Conservation (phyloP, 345 rosid genomes). For the Mercurialis annua region DNA sequence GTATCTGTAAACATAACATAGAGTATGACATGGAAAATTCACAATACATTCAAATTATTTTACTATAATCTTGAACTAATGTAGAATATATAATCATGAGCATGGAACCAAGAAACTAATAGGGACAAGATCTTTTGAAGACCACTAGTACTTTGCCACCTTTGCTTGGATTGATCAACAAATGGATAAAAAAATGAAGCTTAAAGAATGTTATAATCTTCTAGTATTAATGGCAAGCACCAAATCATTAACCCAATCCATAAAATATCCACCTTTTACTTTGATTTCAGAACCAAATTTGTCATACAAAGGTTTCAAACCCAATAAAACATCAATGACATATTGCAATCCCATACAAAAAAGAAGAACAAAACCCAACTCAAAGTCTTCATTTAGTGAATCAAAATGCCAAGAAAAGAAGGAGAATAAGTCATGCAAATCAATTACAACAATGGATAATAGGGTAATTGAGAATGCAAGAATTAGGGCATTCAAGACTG, state of each 20-base stretch:
- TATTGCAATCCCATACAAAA: conserved; percentile 15
- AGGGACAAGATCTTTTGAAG: too few relatives aligned
- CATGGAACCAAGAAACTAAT: too few relatives aligned
- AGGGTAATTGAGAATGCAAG: conserved; percentile 23
- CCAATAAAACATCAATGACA: conserved; percentile 6
- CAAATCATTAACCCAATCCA: conserved; percentile 4
- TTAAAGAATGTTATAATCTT: background rate
- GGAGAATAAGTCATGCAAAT: conserved; percentile 8
- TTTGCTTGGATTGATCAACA: too few relatives aligned
- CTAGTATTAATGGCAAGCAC: background rate
- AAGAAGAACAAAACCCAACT: conserved; percentile 31
- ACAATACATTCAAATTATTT: too few relatives aligned
- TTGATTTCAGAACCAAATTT: conserved; percentile 11
- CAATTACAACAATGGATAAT: conserved; percentile 29
- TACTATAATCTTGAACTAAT: too few relatives aligned
- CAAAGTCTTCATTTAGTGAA: conserved; percentile 20
- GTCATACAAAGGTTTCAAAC: conserved; percentile 10
- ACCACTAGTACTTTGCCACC: background rate
- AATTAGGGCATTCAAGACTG: conserved; percentile 18
- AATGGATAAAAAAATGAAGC: background rate
- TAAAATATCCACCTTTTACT: background rate
- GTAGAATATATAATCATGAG: too few relatives aligned
- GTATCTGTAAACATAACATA: too few relatives aligned
- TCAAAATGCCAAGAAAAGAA: background rate
- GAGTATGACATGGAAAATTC: too few relatives aligned